phyloP scores from a whole-genome alignment of 257 asterid species.

The Plantago ovata region DNA sequence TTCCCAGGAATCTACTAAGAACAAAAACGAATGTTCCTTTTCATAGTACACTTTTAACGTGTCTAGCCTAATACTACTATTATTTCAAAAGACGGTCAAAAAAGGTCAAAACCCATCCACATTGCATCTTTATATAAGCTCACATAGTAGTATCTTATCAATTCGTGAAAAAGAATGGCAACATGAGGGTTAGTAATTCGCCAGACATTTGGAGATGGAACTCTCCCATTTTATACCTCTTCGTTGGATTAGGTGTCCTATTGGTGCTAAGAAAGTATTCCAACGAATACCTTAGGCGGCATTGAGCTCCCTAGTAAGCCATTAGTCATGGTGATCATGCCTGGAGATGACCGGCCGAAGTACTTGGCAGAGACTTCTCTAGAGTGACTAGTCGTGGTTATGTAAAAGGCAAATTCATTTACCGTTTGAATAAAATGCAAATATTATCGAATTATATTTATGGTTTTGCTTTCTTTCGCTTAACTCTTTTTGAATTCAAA shows the following conservation, averaged over 20 bases:
- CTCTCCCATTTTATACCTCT: constrained; percentile 27
- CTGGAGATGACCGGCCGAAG: constrained; percentile 30
- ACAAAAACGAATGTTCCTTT: constrained; percentile 3
- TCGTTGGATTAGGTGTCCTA: constrained; percentile 19
- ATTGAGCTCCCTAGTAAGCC: constrained; percentile 13
- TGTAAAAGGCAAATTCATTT: not conserved
- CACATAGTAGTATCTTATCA: not conserved
- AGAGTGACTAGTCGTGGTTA: not conserved
- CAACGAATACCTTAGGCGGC: not conserved
- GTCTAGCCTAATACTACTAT: too few relatives aligned
- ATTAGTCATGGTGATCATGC: constrained; percentile 23
- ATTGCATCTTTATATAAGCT: constrained; percentile 4
- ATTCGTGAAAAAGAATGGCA: not conserved
- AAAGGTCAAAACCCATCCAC: not conserved
- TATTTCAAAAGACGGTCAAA: not conserved
- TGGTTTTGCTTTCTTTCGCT: too few relatives aligned
- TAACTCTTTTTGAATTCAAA: not conserved
- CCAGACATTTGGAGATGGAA: constrained; percentile 17
- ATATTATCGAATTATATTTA: not conserved
- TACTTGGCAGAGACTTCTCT: constrained; percentile 25
- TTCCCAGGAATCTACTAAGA: constrained; percentile 3
- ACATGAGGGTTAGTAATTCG: constrained; percentile 14
- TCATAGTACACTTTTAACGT: not conserved
- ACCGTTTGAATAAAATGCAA: not conserved
- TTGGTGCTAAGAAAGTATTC: constrained; percentile 19